Base-by-base conservation (phyloP, 116 monocot genomes). In the Iris pallida region DNA sequence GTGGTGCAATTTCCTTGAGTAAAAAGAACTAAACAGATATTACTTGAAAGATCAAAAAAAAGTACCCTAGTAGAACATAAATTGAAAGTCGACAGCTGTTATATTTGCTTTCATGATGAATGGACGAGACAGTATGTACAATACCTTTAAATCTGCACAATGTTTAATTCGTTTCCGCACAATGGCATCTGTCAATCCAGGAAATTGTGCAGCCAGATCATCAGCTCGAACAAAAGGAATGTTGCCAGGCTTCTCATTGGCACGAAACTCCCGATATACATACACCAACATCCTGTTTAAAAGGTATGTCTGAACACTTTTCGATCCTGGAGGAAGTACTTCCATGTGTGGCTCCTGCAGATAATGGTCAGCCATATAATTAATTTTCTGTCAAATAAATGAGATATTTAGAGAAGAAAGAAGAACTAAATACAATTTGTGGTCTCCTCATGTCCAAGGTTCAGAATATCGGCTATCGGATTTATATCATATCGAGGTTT, bases 291-390 rank as follows among this genome's bases (percentile, higher is more conserved):
- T 83, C 68, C 89, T 79, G 64, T 97, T 92, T 20, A 80, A 66
- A 46, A 97, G 75, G 76, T 87, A 90, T 48, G 80, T 80, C 66
- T 92, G 97, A 58, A 87, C 73, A 74, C 54, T 80, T 78, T 97
- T 97, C 53, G 89, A 66, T 68, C 79, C 96, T 4, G 92, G 92
- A 55, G 87, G 73, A 76, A 82, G 69, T 55, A 90, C 97, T 81
- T 97, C 97, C 92, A 97, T 90, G 72, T 97, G 97, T 77, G 97
- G 92, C 68, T 97, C 92, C 96, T 96, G 70, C 59, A 68, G 15
- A 58, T 47, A 44, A 57, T 16, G 8, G 68, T 13, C 0, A n/a
- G n/a, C n/a, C n/a, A n/a, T n/a, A 58, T 30, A 30, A 30, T 30
- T 30, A 30, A 30, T 7, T 46, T 9, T 55, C 15, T 55, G 13